These are phyloP conservation scores for Domatiomyces catenatus DNA, from an alignment of 2,329 filamentous ascomycete genomes.

Conservation along the genomic window DNA sequence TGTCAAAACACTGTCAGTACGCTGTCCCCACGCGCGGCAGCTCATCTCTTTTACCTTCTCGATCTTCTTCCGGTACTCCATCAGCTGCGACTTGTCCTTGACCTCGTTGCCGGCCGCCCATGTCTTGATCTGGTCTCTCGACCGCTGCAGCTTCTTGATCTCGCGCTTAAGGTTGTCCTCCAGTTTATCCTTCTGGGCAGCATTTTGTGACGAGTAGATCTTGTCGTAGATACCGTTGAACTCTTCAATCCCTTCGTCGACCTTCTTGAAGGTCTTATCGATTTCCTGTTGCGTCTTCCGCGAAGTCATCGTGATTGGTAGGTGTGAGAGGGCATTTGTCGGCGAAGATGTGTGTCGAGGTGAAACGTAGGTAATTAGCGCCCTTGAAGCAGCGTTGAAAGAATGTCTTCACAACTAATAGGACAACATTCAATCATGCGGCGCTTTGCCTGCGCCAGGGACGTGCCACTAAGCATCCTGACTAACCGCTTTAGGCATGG, in stretches of 20 bases:
- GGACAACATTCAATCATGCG: background rate
- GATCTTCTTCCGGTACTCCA: slow-evolving; percentile 90
- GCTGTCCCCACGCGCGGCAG: slow-evolving; percentile 7
- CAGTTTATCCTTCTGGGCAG: slow-evolving; percentile 92
- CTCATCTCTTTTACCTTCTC: slow-evolving; percentile 54
- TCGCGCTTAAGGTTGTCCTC: slow-evolving; percentile 97
- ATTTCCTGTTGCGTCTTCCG: slow-evolving; percentile 96
- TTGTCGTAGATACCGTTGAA: slow-evolving; percentile 97
- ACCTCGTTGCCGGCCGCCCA: slow-evolving; percentile 98
- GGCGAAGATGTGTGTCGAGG: background rate
- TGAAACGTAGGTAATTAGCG: background rate
- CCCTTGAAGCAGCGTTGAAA: background rate
- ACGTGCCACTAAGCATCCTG: background rate
- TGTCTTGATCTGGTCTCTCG: slow-evolving; percentile 98
- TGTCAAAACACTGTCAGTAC: slow-evolving; percentile 17
- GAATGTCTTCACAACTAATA: background rate
- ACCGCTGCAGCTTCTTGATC: slow-evolving; percentile 97
- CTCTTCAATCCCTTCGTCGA: slow-evolving; percentile 75
- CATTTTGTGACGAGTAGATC: slow-evolving; percentile 82
- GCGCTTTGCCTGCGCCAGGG: background rate
- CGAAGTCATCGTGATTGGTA: slow-evolving; percentile 57
- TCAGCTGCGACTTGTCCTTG: slow-evolving; percentile 92
- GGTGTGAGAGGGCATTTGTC: background rate
- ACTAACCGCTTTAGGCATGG: background rate
- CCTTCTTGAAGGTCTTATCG: slow-evolving; percentile 99